A percentile compares a stretch with the other conserved stretches of the same genome.
These are phyloP conservation scores for Wickerhamiella sorbophila DNA, from an alignment of 805 yeast species.

Conservation along the genomic window DNA sequence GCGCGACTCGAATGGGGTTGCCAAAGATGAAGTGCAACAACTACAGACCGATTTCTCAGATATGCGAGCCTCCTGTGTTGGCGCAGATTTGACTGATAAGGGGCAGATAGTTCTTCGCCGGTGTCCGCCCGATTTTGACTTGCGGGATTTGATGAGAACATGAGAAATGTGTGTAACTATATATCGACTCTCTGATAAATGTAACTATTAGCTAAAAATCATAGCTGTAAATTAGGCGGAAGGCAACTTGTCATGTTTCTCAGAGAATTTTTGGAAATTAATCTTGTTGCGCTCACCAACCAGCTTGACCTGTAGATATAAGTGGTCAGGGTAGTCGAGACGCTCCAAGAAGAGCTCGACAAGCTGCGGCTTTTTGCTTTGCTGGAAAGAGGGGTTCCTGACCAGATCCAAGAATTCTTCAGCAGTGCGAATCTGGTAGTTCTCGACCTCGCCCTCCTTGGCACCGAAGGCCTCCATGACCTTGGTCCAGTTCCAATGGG, in stretches of 20 bases:
- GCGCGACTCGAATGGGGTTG: slow-evolving; percentile 27
- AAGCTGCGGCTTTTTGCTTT: slow-evolving; percentile 31
- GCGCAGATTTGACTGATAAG: slow-evolving; percentile 16
- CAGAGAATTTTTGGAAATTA: slow-evolving; percentile 13
- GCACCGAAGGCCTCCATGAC: slow-evolving; percentile 43
- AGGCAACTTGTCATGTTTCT: neutral
- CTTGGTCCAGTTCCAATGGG: slow-evolving; percentile 69
- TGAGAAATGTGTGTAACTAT: too few species aligned
- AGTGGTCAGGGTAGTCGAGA: slow-evolving; percentile 53
- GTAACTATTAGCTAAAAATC: too few species aligned
- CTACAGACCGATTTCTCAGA: slow-evolving; percentile 18
- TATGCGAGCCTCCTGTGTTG: slow-evolving; percentile 20
- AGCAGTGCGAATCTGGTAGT: slow-evolving; percentile 26
- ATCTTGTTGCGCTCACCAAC: slow-evolving; percentile 18
- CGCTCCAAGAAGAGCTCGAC: slow-evolving; percentile 46
- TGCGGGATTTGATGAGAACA: slow-evolving; percentile 5
- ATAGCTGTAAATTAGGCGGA: too few species aligned
- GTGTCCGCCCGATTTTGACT: slow-evolving; percentile 19
- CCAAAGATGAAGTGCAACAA: slow-evolving; percentile 23
- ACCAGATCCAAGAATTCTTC: slow-evolving; percentile 30
- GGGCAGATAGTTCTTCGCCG: slow-evolving; percentile 17
- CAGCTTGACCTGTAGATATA: slow-evolving; percentile 22
- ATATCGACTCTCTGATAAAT: too few species aligned
- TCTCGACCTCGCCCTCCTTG: slow-evolving; percentile 21
- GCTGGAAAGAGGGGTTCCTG: slow-evolving; percentile 25